These are phyloP conservation scores for Pisolithus tinctorius DNA, from an alignment of 768 basidiomycete genomes.

Conservation along the genomic window DNA sequence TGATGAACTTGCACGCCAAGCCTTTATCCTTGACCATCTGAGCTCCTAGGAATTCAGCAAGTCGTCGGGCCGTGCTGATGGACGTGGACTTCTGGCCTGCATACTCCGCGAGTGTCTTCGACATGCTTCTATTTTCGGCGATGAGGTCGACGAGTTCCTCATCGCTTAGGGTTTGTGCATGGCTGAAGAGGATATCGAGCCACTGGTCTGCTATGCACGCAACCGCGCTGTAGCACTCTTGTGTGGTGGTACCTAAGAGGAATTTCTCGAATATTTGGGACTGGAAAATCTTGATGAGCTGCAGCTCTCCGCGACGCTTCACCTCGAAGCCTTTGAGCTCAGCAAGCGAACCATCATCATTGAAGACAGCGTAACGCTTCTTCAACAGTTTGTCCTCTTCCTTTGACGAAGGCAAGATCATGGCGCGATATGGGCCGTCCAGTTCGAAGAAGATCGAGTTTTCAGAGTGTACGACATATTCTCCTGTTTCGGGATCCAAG, in stretches of 20 bases:
- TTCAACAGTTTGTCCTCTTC: conserved; percentile 98
- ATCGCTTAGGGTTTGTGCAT: conserved; percentile 77
- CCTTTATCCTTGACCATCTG: conserved; percentile 99
- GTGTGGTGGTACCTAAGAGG: conserved; percentile 83
- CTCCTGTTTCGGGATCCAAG: conserved; percentile 75
- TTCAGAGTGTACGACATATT: conserved; percentile 83
- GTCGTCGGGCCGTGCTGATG: conserved; percentile 89
- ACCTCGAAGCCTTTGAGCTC: conserved; percentile 99
- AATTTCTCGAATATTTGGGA: conserved; percentile 98
- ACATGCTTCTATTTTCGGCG: conserved; percentile 98
- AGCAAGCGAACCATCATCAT: conserved; percentile 94
- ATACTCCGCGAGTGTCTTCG: conserved; percentile 93
- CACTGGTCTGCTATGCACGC: conserved; percentile 93
- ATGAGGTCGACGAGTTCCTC: conserved; percentile 96
- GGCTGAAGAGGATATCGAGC: conserved; percentile 91
- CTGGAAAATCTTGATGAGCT: conserved; percentile 99
- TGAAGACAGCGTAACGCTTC: conserved; percentile 98
- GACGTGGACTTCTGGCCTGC: conserved; percentile 96
- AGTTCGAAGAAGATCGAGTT: conserved; percentile 99
- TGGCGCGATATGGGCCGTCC: conserved; percentile 96
- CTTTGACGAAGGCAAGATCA: conserved; percentile 98
- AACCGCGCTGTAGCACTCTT: conserved; percentile 94
- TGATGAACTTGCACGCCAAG: conserved; percentile 97
- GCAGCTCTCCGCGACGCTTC: conserved; percentile 93
- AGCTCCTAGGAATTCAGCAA: conserved; percentile 95